Percentiles rank a stretch among this genome's conserved stretches.
phyloP scores from a whole-genome alignment of 495 filamentous ascomycete genomes.

The Hyaloscypha finlandica region DNA sequence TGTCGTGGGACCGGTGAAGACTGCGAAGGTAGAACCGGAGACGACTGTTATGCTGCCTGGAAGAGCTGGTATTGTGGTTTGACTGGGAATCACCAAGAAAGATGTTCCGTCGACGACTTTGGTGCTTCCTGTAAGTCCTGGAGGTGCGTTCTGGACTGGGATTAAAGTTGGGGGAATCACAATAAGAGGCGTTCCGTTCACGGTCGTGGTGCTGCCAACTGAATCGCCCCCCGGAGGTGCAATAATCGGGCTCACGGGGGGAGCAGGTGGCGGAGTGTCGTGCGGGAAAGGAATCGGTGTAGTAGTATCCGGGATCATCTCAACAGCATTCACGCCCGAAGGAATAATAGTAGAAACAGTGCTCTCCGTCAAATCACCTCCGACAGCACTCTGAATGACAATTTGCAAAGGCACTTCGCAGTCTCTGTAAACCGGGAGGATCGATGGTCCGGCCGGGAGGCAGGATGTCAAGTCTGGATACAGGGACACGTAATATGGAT shows the following conservation, averaged over 20 bases:
- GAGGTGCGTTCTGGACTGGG: not conserved
- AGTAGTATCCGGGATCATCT: too few species aligned
- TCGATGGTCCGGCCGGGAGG: slow-evolving; percentile 26
- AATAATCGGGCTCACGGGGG: not conserved
- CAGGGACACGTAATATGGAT: slow-evolving; percentile 14
- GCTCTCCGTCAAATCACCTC: not conserved
- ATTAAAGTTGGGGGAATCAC: slow-evolving; percentile 14
- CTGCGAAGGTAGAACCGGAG: slow-evolving; percentile 17
- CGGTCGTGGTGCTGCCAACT: slow-evolving; percentile 11
- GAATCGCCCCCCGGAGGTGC: not conserved
- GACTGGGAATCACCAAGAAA: slow-evolving; percentile 14
- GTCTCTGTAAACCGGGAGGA: not conserved
- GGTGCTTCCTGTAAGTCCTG: not conserved
- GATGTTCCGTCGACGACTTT: slow-evolving; percentile 16
- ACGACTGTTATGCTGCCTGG: slow-evolving; percentile 18
- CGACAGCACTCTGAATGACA: not conserved
- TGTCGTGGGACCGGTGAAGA: slow-evolving; percentile 18
- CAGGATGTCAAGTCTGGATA: slow-evolving; percentile 22
- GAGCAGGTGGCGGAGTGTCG: not conserved
- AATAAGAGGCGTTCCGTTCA: slow-evolving; percentile 9
- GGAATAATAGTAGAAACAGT: not conserved
- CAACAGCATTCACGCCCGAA: not conserved
- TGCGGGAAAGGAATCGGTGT: not conserved
- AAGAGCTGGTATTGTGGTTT: slow-evolving; percentile 22
- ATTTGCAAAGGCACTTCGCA: not conserved